Percentiles rank a stretch among this genome's conserved stretches.
Evolutionary conservation across 805 yeast genomes (phyloP).

Genomic region (Isabelozyma rhagii): DNA sequence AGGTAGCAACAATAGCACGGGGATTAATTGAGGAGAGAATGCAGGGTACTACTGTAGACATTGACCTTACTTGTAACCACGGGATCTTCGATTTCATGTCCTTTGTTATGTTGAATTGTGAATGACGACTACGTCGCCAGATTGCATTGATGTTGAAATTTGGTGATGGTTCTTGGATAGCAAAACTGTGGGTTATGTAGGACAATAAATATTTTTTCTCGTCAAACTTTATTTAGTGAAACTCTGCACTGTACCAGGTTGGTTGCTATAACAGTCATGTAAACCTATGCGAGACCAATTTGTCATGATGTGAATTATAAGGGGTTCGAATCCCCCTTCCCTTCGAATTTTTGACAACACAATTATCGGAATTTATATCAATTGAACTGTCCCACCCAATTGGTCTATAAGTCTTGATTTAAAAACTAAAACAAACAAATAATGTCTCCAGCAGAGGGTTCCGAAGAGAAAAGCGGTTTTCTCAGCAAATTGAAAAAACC

Average conservation of each 20-base stretch:
- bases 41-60: too few relatives aligned
- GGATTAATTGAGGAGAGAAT: too few relatives aligned
- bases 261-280: conserved; percentile 4
- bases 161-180: too few relatives aligned
- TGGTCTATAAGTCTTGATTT: background rate
- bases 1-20: background rate
- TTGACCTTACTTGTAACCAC: too few relatives aligned
- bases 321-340: background rate
- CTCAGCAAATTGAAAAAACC: conserved; percentile 20
- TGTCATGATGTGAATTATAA: background rate
- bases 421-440: background rate
- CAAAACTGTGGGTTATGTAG: too few relatives aligned
- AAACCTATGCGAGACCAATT: background rate
- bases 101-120: too few relatives aligned
- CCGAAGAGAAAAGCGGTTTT: conserved; percentile 15
- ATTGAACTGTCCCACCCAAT: background rate
- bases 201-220: background rate
- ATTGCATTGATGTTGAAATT: too few relatives aligned
- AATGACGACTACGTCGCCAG: too few relatives aligned
- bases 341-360: too few relatives aligned
- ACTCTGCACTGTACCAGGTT: background rate
- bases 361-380: background rate
- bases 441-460: background rate
- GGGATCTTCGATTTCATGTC: too few relatives aligned
- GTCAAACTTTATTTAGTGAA: background rate